These are phyloP conservation scores for Chlorociboria aeruginascens DNA, from an alignment of 495 filamentous ascomycete species.

Conservation along the genomic window DNA sequence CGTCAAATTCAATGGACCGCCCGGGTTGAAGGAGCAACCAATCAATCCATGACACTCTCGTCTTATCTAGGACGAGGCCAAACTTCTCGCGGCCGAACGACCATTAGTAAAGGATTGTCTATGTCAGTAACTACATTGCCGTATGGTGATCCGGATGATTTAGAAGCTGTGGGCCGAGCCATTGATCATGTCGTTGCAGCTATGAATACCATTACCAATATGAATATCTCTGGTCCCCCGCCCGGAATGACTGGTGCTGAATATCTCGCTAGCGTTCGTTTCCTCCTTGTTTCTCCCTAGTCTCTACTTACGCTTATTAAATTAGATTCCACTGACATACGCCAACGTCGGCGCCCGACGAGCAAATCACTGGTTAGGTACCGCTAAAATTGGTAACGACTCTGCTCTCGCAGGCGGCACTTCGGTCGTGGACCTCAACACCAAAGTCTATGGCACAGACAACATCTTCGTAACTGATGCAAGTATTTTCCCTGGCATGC, in stretches of 20 bases:
- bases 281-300: neutral
- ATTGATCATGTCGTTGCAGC: conserved; percentile 48
- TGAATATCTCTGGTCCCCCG: conserved; percentile 41
- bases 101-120: conserved; percentile 42
- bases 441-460: conserved; percentile 52
- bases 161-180: conserved; percentile 33
- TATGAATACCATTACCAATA: conserved; percentile 35
- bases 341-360: conserved; percentile 43
- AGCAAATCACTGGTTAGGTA: conserved; percentile 62
- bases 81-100: conserved; percentile 48
- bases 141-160: conserved; percentile 23
- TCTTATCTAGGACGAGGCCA: conserved; percentile 55
- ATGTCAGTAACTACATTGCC: conserved; percentile 15
- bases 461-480: conserved; percentile 48
- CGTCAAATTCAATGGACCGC: conserved; percentile 56
- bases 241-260: conserved; percentile 33
- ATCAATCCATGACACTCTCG: conserved; percentile 42
- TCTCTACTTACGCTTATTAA: neutral
- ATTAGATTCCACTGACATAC: conserved; percentile 22
- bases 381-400: conserved; percentile 47
- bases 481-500: conserved; percentile 43
- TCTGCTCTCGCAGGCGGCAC: conserved; percentile 41
- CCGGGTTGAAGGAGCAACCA: conserved; percentile 42
- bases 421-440: conserved; percentile 51
- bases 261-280: conserved; percentile 37